These are phyloP conservation scores for Candida sp. DNA, from an alignment of 1,139 yeast genomes.

Conservation along the genomic window DNA sequence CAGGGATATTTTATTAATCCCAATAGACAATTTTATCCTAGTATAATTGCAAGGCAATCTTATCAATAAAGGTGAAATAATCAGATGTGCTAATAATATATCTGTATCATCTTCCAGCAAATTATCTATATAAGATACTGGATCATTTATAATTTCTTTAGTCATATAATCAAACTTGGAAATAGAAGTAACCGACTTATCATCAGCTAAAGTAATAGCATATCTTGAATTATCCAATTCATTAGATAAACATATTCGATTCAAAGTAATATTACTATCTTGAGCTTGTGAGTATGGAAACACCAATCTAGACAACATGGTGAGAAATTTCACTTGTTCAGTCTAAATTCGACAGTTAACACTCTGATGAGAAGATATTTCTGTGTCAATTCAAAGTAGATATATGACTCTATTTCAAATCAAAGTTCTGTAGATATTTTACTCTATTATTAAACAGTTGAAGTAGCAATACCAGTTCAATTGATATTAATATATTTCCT, in stretches of 20 bases:
- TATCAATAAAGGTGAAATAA: constrained; percentile 23
- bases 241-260: background rate
- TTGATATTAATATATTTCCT: too few species aligned
- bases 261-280: background rate
- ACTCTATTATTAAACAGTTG: too few species aligned
- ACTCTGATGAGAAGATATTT: too few species aligned
- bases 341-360: too few species aligned
- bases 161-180: background rate
- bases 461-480: too few species aligned
- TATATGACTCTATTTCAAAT: too few species aligned
- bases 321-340: too few species aligned
- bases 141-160: background rate
- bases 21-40: constrained; percentile 25
- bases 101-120: too few species aligned
- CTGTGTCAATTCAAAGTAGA: too few species aligned
- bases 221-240: background rate
- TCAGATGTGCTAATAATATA: background rate
- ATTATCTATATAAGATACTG: constrained; percentile 1
- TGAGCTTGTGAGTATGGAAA: background rate
- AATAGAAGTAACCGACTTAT: background rate
- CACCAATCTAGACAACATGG: background rate
- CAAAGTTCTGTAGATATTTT: too few species aligned
- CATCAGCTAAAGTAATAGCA: background rate
- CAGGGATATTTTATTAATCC: constrained; percentile 13
- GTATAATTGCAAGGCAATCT: constrained; percentile 18